A percentile compares a stretch with the other conserved stretches of the same genome.
Evolutionary conservation across 495 filamentous ascomycete genomes (phyloP).

Genomic region (Astrothelium macrocarpum): DNA sequence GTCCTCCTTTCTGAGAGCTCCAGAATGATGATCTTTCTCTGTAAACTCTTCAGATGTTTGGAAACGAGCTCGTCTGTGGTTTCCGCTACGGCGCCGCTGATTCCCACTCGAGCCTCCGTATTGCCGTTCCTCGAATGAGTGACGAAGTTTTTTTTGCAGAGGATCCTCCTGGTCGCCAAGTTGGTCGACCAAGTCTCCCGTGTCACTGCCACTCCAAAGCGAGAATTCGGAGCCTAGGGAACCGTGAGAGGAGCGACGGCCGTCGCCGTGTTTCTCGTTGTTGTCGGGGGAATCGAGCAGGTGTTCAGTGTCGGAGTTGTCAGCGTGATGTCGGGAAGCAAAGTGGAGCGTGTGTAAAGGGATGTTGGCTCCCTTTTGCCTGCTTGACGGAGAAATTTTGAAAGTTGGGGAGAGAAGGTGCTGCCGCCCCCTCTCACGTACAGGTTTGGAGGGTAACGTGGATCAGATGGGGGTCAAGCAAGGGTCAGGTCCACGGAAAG

Average conservation of each 20-base stretch:
- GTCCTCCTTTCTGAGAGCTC: conserved; percentile 56
- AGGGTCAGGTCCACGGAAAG: not conserved
- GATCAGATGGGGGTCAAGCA: not conserved
- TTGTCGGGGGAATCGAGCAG: conserved; percentile 10
- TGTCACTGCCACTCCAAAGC: conserved; percentile 84
- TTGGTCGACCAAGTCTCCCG: conserved; percentile 88
- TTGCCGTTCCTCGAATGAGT: conserved; percentile 7
- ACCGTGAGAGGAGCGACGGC: conserved; percentile 40
- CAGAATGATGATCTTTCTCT: conserved; percentile 31
- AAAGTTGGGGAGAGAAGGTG: conserved; percentile 36
- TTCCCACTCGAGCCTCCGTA: conserved; percentile 46
- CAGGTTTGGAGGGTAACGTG: not conserved
- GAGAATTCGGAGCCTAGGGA: conserved; percentile 66
- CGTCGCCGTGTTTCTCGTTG: conserved; percentile 26
- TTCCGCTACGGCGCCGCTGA: conserved; percentile 45
- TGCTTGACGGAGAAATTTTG: conserved; percentile 51
- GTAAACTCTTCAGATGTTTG: conserved; percentile 22
- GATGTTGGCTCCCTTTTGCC: conserved; percentile 42
- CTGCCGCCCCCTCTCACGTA: conserved; percentile 41
- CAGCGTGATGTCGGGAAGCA: conserved; percentile 31
- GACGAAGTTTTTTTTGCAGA: conserved; percentile 34
- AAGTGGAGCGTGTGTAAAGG: conserved; percentile 47
- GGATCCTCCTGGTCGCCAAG: conserved; percentile 73
- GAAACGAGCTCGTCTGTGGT: conserved; percentile 47
- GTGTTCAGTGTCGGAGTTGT: conserved; percentile 20